Evolutionary conservation across 2,329 filamentous ascomycete species (phyloP), one percentile per base, ranked within the genome.

Genomic region (Botrytis squamosa): DNA sequence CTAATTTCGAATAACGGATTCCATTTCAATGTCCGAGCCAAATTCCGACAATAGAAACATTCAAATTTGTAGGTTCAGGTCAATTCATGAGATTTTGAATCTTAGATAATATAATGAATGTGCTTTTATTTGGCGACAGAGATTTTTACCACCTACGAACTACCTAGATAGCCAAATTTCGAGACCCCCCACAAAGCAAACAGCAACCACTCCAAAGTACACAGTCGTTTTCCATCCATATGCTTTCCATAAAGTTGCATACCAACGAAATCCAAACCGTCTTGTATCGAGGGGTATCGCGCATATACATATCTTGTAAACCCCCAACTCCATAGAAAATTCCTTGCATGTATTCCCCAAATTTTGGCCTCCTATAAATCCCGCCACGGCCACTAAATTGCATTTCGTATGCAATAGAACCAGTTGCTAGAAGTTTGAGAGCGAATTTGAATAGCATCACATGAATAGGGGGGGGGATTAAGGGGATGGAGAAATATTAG

Each of bases 351-450:
- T 40, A 33, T 72, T 44, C 42, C 55, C 66, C 71, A 73, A 29
- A 74, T 42, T 46, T 70, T 20, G 14, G 38, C 33, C 40, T 65
- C 70, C 65, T 52, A 20, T 20, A 64, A 52, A 52, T 55, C 60
- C 36, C 16, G 36, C 44, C 71, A 70, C 16, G 74, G 72, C 71
- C 57, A 75, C 67, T 69, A 74, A 76, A 55, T 20, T 68, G 74
- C 74, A 73, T 74, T 74, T 65, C 70, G 68, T 72, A 77, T 79
- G 77, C 75, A 74, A 75, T 63, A 74, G 40, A 44, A 70, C 74
- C 72, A 74, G 63, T 70, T 72, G 57, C 76, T 76, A 74, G 70
- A 76, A 72, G 10, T 74, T 74, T 71, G 68, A 68, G 71, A 72
- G 73, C 73, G 68, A 72, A 75, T 40, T 70, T 71, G 74, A 49